phyloP scores from a whole-genome alignment of 2,329 filamentous ascomycete genomes.

The Sporothrix dimorphospora region DNA sequence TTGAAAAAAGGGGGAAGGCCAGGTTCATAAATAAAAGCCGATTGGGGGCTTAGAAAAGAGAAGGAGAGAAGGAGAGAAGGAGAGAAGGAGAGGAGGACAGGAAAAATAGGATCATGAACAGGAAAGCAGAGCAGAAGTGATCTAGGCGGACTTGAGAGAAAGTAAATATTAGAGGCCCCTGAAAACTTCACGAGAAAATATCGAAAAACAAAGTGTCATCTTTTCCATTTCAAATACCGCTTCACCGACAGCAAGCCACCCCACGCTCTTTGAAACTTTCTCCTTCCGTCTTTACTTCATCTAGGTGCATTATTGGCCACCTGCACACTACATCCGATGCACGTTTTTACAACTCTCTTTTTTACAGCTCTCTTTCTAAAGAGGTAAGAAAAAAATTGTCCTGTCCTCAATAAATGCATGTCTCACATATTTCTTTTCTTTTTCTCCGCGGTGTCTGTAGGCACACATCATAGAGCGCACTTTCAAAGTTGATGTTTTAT shows the following conservation, averaged over 20 bases:
- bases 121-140: no score
- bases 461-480: background rate
- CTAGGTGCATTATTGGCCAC: background rate
- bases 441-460: background rate
- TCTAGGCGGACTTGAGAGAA: background rate
- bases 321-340: background rate
- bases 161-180: background rate
- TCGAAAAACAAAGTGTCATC: background rate
- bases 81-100: no score
- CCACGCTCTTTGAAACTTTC: background rate
- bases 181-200: background rate
- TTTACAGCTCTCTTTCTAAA: background rate
- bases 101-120: background rate
- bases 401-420: slow-evolving; percentile 15
- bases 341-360: background rate
- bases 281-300: background rate
- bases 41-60: background rate
- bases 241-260: background rate
- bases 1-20: background rate
- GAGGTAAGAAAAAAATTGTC: background rate
- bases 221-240: background rate
- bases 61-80: background rate
- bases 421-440: background rate
- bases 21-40: background rate
- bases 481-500: background rate